phyloP scores from a whole-genome alignment of 306 rosid species.

The Gleditsia sinensis region DNA sequence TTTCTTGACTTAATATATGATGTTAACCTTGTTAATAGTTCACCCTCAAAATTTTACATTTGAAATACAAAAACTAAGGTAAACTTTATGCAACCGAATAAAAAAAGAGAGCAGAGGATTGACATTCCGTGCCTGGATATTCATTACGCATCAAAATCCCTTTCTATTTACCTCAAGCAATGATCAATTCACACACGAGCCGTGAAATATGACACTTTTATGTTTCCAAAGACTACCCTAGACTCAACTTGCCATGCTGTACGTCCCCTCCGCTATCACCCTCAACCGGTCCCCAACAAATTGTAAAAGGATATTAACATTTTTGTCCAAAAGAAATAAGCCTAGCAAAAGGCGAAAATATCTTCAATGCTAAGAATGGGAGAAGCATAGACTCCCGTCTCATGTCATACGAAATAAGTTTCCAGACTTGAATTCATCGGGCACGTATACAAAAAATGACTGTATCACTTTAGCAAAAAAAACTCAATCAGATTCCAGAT shows the following conservation, averaged over 20 bases:
- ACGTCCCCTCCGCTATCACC: not conserved
- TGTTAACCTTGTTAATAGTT: not conserved
- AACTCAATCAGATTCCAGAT: not conserved
- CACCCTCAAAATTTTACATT: not conserved
- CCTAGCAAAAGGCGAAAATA: not conserved
- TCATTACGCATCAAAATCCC: not conserved
- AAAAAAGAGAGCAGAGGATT: not conserved
- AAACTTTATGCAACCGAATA: not conserved
- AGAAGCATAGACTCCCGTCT: not conserved
- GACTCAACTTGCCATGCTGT: not conserved
- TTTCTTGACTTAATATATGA: not conserved
- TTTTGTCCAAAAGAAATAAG: not conserved
- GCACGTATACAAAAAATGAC: not conserved
- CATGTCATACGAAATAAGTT: not conserved
- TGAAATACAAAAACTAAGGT: constrained; percentile 11
- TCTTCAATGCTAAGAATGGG: not conserved
- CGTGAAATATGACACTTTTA: not conserved
- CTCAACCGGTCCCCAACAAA: not conserved
- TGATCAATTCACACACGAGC: not conserved
- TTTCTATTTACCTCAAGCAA: not conserved
- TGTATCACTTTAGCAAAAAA: not conserved
- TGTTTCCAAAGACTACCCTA: not conserved
- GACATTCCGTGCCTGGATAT: not conserved
- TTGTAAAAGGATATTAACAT: not conserved
- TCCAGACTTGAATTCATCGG: not conserved